A percentile compares a stretch with the other conserved stretches of the same genome.
Evolutionary conservation across 495 filamentous ascomycete genomes (phyloP).

Genomic region (Parmelia sp.): DNA sequence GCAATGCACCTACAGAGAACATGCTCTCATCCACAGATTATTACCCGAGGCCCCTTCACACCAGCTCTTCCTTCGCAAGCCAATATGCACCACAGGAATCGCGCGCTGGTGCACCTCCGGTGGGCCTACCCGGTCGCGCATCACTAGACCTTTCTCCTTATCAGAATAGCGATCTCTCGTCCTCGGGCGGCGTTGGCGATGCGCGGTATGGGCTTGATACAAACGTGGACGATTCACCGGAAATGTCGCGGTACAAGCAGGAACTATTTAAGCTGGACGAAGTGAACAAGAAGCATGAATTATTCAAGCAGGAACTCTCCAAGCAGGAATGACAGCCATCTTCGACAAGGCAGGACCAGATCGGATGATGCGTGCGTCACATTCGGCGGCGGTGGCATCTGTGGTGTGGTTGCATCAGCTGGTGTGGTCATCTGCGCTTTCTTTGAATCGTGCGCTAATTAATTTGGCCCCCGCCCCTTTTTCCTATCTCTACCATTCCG

Average conservation of each 20-base stretch:
- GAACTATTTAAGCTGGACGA: no score
- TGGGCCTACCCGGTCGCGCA: background rate
- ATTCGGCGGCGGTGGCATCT: background rate
- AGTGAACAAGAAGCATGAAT: no score
- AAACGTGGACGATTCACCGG: background rate
- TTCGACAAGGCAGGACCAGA: background rate
- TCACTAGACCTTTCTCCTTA: background rate
- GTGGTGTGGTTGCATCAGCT: background rate
- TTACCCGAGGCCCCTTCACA: constrained; percentile 7
- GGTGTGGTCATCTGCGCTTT: background rate
- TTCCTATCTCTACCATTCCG: background rate
- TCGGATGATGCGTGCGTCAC: background rate
- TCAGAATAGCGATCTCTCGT: background rate
- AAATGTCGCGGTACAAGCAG: background rate
- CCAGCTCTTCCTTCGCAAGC: constrained; percentile 8
- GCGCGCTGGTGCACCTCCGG: background rate
- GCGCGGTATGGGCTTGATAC: background rate
- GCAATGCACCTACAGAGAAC: background rate
- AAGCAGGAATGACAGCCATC: constrained; percentile 8
- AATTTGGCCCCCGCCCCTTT: background rate
- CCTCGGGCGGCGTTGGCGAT: background rate
- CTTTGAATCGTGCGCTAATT: background rate
- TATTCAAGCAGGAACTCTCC: no score
- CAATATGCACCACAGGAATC: constrained; percentile 8
- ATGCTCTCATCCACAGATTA: background rate